These are phyloP conservation scores for Wickerhamiella qilinensis DNA, from an alignment of 805 yeast species.

Conservation along the genomic window DNA sequence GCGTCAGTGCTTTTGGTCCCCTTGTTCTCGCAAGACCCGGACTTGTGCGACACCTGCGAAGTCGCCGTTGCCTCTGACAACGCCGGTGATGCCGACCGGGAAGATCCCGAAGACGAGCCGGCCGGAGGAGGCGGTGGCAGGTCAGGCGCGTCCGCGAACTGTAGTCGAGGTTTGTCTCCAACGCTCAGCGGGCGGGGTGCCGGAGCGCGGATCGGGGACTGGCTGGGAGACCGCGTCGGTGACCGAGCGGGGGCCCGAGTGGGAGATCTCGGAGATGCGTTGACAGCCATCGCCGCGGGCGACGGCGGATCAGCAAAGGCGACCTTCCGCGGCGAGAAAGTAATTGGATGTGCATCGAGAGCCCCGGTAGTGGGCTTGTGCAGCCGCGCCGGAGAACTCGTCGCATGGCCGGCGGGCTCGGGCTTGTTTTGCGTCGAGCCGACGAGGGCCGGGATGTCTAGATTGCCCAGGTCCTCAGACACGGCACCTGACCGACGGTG, in stretches of 20 bases:
- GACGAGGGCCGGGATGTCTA: not conserved
- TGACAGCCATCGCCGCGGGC: not conserved
- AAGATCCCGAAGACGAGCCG: no score
- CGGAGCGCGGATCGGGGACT: not conserved
- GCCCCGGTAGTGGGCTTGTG: not conserved
- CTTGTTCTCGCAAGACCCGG: no score
- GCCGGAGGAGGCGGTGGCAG: no score
- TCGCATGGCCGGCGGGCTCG: not conserved
- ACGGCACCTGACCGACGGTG: constrained; percentile 19
- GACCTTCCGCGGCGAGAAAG: constrained; percentile 2
- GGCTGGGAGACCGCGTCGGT: not conserved
- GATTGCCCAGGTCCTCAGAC: constrained; percentile 14
- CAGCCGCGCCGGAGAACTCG: constrained; percentile 1
- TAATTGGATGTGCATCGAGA: not conserved
- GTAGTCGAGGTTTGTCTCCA: no score
- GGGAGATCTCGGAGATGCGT: not conserved
- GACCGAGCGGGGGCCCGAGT: not conserved
- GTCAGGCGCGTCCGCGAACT: no score
- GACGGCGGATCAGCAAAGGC: constrained; percentile 4
- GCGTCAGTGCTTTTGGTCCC: not conserved
- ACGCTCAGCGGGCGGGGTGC: no score
- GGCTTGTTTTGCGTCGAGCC: no score
- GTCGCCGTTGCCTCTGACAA: no score
- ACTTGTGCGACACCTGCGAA: no score
- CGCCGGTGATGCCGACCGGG: no score